Base-by-base conservation (phyloP, 1,139 yeast genomes). In the Dujonia santamariae region DNA sequence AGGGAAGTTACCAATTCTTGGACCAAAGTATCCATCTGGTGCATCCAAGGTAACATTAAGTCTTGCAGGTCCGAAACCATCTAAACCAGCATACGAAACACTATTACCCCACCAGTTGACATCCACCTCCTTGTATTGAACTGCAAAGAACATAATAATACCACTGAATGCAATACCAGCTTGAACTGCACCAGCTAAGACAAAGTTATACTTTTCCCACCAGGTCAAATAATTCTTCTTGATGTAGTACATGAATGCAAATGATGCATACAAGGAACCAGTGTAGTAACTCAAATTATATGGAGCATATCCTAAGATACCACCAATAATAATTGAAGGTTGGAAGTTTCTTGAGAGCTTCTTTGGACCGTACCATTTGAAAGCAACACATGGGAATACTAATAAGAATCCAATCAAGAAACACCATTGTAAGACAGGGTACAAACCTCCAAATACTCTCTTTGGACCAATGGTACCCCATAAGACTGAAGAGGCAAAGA, bases 401-500 rank as follows among this genome's bases (percentile, higher is more conserved):
- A 70, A 47, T 3, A 72, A 40, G 19, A 69, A 69, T 1, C 84
- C 84, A 32, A 77, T 62, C 32, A 76, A 55, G 66, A 78, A 78
- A 40, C 76, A 67, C 60, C 61, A 72, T 46, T 65, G 62, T 48
- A 74, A 50, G 19, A 61, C 50, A 12, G 79, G 79, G 45, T 75
- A 74, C 17, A 72, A 51, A 1, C 67, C 68, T 38, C 56, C 57
- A 43, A 74, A 74, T 34, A 65, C 70, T 41, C 71, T 63, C 43
- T 67, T 61, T 19, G 85, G 85, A 2, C 85, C 85, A 44, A 79
- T 71, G 20, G 71, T 78, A 41, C 83, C 83, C 72, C 78, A 78
- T 23, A 75, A 62, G 18, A 78, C 72, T 15, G 79, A 69, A 12
- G 80, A 65, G 30, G 74, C 61, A 54, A 65, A 78, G 50, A 56